Conservation (phyloP, 83 land plant genomes). For the Thuja plicata region DNA sequence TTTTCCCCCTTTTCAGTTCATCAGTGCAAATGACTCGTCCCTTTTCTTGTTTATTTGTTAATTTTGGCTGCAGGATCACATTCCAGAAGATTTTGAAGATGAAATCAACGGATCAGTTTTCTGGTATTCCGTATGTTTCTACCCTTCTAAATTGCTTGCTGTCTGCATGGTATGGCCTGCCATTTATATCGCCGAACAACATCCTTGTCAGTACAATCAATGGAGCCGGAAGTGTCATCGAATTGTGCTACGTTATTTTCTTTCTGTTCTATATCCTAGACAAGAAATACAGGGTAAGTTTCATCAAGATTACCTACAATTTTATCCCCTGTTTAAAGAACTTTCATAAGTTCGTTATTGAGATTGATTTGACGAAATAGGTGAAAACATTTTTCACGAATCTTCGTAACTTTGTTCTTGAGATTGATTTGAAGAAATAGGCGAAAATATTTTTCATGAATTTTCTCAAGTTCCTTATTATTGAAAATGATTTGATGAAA, state of each 20-base stretch:
- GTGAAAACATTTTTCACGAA: too few species aligned
- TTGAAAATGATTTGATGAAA: too few species aligned
- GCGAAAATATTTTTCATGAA: too few species aligned
- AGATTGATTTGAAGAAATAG: too few species aligned
- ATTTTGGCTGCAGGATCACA: constrained; percentile 35
- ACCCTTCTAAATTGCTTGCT: constrained; percentile 70
- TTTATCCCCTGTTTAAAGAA: too few species aligned
- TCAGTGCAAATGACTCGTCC: too few species aligned
- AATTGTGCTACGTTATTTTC: constrained; percentile 37
- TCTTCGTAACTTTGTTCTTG: too few species aligned
- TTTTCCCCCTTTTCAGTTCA: neutral
- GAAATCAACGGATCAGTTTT: constrained; percentile 65
- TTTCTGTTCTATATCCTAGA: neutral
- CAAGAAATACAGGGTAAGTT: constrained; percentile 13
- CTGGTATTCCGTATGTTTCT: constrained; percentile 66
- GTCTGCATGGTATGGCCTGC: constrained; percentile 68
- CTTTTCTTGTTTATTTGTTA: neutral
- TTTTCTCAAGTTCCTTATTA: too few species aligned
- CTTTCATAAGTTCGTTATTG: too few species aligned
- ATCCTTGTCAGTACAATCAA: constrained; percentile 60
- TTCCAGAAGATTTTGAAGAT: constrained; percentile 47
- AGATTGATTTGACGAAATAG: too few species aligned
- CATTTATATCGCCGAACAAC: constrained; percentile 65
- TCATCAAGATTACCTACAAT: too few species aligned
- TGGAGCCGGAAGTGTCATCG: constrained; percentile 51